Evolutionary conservation across 768 basidiomycete species (phyloP).

Genomic region (Botryobasidium botryosum): DNA sequence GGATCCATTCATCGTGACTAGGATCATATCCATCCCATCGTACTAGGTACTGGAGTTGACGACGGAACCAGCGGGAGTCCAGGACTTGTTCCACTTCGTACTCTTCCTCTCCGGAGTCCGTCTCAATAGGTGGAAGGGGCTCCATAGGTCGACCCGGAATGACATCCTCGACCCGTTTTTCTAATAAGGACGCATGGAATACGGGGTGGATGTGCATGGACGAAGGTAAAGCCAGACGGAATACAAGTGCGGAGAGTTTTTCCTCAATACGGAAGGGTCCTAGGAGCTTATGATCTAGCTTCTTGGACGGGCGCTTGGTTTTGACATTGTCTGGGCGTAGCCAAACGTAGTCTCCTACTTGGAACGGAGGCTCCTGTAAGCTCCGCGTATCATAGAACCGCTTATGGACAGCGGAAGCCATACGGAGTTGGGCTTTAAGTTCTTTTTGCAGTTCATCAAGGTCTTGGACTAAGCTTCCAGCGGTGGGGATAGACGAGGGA

Average conservation of each 20-base stretch:
- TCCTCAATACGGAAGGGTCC: conserved; percentile 6
- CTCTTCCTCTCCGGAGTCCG: too few species aligned
- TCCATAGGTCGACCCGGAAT: neutral
- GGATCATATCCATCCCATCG: too few species aligned
- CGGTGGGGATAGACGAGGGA: neutral
- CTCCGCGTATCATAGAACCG: neutral
- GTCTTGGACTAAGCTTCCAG: neutral
- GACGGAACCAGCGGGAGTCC: too few species aligned
- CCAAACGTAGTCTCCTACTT: conserved; percentile 7
- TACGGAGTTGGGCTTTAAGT: neutral
- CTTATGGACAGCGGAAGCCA: neutral
- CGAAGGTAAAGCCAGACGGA: conserved; percentile 1
- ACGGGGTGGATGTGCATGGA: conserved; percentile 1
- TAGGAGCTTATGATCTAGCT: conserved; percentile 4
- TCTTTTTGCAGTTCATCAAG: neutral
- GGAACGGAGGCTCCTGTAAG: conserved; percentile 3
- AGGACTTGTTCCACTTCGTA: too few species aligned
- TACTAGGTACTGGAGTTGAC: too few species aligned
- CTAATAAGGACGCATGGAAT: conserved; percentile 1
- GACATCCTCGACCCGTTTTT: neutral
- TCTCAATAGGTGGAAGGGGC: neutral
- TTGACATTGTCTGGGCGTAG: conserved; percentile 7
- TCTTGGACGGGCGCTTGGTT: conserved; percentile 9
- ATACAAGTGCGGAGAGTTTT: neutral
- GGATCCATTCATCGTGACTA: too few species aligned